Evolutionary conservation across 768 basidiomycete species (phyloP).

Genomic region (Tylopilus intermedius): DNA sequence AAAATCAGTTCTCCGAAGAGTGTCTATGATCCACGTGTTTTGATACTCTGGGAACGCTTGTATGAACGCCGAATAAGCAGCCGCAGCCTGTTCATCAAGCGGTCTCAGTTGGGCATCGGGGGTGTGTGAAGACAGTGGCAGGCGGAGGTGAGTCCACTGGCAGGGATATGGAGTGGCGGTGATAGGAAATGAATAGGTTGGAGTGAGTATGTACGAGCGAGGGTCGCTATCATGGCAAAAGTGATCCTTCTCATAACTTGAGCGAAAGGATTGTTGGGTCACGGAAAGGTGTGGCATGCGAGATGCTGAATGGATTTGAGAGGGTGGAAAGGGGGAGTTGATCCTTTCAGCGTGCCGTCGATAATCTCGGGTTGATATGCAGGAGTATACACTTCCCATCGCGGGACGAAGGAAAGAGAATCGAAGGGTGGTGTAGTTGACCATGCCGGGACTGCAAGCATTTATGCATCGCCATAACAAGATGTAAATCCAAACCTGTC

Average conservation of each 20-base stretch:
- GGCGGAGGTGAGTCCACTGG: no score
- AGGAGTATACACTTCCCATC: slow-evolving; percentile 33
- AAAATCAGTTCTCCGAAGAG: slow-evolving; percentile 60
- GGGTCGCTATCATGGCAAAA: slow-evolving; percentile 1
- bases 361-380: slow-evolving; percentile 9
- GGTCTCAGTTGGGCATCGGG: slow-evolving; percentile 20
- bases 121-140: slow-evolving; percentile 20
- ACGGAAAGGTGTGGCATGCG: slow-evolving; percentile 33
- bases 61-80: slow-evolving; percentile 50
- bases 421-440: not conserved
- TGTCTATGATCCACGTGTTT: slow-evolving; percentile 66
- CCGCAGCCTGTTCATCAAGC: slow-evolving; percentile 33
- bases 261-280: slow-evolving; percentile 27
- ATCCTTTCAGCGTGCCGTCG: not conserved
- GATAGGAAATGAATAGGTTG: no score
- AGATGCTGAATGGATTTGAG: slow-evolving; percentile 39
- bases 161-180: no score
- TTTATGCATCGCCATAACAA: not conserved
- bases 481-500: not conserved
- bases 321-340: not conserved
- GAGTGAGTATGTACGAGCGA: no score
- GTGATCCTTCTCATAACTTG: slow-evolving; percentile 32
- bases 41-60: slow-evolving; percentile 49
- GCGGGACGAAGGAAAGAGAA: not conserved
- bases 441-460: not conserved